Percentiles rank a stretch among this genome's conserved stretches.
Conservation (phyloP, 1,284 basidiomycete genomes). For the Vanrija humicola region DNA sequence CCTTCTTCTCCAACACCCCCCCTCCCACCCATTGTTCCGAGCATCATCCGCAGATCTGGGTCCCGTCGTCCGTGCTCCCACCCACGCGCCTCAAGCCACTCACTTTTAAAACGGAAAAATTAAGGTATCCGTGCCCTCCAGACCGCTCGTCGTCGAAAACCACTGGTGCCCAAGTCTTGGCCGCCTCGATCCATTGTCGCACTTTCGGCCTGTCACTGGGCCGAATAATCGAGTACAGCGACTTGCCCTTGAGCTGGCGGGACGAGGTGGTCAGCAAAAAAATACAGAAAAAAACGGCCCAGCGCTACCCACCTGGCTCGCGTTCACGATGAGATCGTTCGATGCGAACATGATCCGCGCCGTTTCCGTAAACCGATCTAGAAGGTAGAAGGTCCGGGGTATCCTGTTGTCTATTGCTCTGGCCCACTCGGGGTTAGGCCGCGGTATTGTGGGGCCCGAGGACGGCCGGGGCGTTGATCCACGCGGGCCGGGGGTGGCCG, state of each 20-base stretch:
- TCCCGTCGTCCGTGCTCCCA: too few relatives aligned
- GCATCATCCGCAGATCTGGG: too few relatives aligned
- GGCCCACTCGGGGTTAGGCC: too few relatives aligned
- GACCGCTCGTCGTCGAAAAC: conserved; percentile 25
- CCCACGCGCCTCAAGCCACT: not conserved
- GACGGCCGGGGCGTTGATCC: too few relatives aligned
- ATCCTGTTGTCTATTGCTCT: not conserved
- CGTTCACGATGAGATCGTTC: conserved; percentile 36
- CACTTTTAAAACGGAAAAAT: conserved; percentile 35
- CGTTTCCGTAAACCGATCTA: conserved; percentile 41
- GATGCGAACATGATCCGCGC: conserved; percentile 34
- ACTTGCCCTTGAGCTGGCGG: conserved; percentile 24
- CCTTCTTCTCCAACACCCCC: too few relatives aligned
- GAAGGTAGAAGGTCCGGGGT: conserved; percentile 35
- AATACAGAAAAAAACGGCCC: not conserved
- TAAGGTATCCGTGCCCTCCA: conserved; percentile 35
- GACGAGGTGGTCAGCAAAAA: not conserved
- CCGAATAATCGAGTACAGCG: conserved; percentile 37
- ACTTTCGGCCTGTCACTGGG: conserved; percentile 34
- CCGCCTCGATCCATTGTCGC: conserved; percentile 31
- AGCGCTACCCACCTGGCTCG: conserved; percentile 19
- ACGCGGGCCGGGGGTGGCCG: too few relatives aligned
- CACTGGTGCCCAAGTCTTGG: conserved; percentile 36
- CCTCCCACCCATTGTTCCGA: too few relatives aligned
- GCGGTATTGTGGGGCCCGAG: too few relatives aligned